Evolutionary conservation across 345 rosid species (phyloP).

Genomic region (Hibiscus mutabilis): DNA sequence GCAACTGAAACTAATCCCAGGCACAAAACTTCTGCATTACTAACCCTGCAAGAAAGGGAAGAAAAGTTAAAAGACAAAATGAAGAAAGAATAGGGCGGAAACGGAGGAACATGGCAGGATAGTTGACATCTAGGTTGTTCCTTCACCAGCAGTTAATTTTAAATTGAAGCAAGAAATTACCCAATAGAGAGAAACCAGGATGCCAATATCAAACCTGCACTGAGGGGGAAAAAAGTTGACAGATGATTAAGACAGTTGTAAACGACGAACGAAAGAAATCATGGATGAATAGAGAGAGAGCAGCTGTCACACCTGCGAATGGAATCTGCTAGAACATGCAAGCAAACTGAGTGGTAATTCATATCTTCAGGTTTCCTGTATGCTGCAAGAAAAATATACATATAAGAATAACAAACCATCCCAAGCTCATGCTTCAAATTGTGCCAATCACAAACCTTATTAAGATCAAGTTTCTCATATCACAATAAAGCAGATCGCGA

Average conservation of each 20-base stretch:
- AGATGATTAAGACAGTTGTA: slow-evolving; percentile 25
- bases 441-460: too few relatives aligned
- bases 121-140: neutral
- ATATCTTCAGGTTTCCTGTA: slow-evolving; percentile 96
- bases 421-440: too few relatives aligned
- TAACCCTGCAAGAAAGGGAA: slow-evolving; percentile 52
- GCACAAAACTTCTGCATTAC: slow-evolving; percentile 90
- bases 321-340: slow-evolving; percentile 92
- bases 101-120: neutral
- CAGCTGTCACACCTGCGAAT: slow-evolving; percentile 59
- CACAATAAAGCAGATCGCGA: too few relatives aligned
- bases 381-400: slow-evolving; percentile 36
- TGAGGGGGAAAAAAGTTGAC: slow-evolving; percentile 39
- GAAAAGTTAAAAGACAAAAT: neutral
- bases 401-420: neutral
- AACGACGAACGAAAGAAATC: neutral
- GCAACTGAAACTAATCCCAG: slow-evolving; percentile 79
- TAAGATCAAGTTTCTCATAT: too few relatives aligned
- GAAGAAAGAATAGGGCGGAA: neutral
- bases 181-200: slow-evolving; percentile 95
- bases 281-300: slow-evolving; percentile 5
- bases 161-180: slow-evolving; percentile 33
- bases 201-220: slow-evolving; percentile 97
- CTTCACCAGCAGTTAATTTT: neutral
- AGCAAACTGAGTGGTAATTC: slow-evolving; percentile 90